Percentiles rank a stretch among this genome's conserved stretches.
These are phyloP conservation scores for Alternaria sp. DNA, from an alignment of 2,329 filamentous ascomycete species.

Conservation along the genomic window DNA sequence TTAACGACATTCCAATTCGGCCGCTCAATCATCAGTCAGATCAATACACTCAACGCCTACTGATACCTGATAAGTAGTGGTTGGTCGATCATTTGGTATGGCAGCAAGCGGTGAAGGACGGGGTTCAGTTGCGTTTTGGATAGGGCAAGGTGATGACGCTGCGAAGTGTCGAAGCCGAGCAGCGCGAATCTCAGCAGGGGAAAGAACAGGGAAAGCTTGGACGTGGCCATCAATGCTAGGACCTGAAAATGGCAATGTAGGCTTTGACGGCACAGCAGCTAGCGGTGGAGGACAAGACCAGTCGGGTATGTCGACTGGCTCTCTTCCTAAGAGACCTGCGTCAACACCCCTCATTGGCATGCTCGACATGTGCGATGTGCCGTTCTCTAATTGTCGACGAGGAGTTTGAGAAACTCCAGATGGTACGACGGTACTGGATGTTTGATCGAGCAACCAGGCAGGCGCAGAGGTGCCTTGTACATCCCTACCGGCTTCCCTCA, in stretches of 20 bases:
- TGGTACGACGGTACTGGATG: background rate
- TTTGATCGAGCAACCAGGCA: conserved; percentile 13
- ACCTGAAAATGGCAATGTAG: background rate
- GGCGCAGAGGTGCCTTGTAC: conserved; percentile 8
- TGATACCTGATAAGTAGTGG: background rate
- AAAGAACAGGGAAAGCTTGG: background rate
- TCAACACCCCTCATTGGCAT: conserved; percentile 2
- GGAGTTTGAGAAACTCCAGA: background rate
- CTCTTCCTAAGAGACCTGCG: background rate
- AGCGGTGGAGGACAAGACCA: background rate
- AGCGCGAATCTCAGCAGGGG: conserved; percentile 20
- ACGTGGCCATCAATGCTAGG: background rate
- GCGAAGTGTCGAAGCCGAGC: conserved; percentile 27
- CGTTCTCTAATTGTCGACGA: background rate
- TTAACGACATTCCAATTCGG: background rate
- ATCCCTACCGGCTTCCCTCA: conserved; percentile 14
- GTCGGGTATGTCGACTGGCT: background rate
- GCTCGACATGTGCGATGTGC: background rate
- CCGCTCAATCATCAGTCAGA: conserved; percentile 23
- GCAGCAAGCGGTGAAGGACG: background rate
- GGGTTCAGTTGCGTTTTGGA: background rate
- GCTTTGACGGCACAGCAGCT: background rate
- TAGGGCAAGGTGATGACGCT: background rate
- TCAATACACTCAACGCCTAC: conserved; percentile 21
- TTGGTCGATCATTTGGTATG: background rate